Percentiles rank a stretch among this genome's conserved stretches.
These are phyloP conservation scores for Sporothrix curviconia DNA, from an alignment of 2,329 filamentous ascomycete genomes.

Conservation along the genomic window DNA sequence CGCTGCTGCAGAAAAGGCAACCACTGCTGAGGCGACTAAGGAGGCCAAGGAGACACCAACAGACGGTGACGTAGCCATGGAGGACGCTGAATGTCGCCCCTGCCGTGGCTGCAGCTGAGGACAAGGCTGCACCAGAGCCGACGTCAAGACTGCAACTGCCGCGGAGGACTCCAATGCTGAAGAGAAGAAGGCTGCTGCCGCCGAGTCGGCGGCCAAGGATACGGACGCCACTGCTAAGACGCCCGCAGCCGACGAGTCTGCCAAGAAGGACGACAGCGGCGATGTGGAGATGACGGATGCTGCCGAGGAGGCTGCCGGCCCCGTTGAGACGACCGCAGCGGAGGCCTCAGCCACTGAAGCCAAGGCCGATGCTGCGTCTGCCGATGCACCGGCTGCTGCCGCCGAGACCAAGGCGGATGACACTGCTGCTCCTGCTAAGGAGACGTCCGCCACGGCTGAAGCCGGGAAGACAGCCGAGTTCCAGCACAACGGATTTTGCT, in stretches of 20 bases:
- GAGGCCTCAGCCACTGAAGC: neutral
- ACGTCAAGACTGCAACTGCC: neutral
- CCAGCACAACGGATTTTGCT: too few relatives aligned
- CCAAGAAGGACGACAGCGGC: slow-evolving; percentile 31
- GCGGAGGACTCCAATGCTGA: neutral
- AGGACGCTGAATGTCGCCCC: slow-evolving; percentile 25
- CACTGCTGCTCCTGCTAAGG: neutral
- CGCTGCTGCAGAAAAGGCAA: neutral
- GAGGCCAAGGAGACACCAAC: slow-evolving; percentile 1
- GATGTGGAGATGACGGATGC: slow-evolving; percentile 41
- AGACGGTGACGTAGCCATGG: slow-evolving; percentile 30
- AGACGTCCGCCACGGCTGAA: neutral
- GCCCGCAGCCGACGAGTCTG: slow-evolving; percentile 2
- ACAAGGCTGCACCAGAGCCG: neutral
- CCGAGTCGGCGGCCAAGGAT: neutral
- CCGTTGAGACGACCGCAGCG: neutral
- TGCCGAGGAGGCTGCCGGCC: neutral
- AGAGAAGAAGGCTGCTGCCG: slow-evolving; percentile 11
- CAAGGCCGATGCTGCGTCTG: too few relatives aligned
- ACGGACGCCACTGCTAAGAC: neutral
- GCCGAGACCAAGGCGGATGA: neutral
- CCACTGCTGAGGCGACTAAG: neutral
- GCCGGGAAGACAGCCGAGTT: neutral
- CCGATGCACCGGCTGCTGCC: neutral
- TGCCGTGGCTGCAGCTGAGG: neutral